phyloP scores from a whole-genome alignment of 1,139 yeast genomes.

The Lodderomyces theae region DNA sequence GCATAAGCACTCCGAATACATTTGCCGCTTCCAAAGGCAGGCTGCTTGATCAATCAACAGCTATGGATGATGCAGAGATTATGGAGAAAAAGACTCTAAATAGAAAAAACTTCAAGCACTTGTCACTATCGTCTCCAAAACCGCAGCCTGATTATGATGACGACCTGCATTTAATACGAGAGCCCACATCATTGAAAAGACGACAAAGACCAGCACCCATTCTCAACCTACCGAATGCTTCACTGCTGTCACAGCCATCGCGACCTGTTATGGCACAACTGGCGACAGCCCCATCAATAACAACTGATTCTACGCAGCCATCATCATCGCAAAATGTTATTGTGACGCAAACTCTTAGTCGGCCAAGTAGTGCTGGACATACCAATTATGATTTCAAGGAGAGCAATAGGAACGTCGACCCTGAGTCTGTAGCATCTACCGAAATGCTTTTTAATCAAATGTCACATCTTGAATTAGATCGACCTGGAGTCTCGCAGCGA shows the following conservation, averaged over 20 bases:
- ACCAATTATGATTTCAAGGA: constrained; percentile 16
- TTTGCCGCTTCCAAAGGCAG: no score
- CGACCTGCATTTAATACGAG: constrained; percentile 13
- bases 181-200: constrained; percentile 17
- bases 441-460: constrained; percentile 30
- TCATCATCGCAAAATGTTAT: constrained; percentile 8
- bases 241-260: constrained; percentile 1
- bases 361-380: constrained; percentile 11
- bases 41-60: no score
- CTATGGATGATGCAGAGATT: constrained; percentile 17
- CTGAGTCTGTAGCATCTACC: constrained; percentile 25
- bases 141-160: neutral
- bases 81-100: constrained; percentile 59
- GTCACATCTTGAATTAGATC: constrained; percentile 25
- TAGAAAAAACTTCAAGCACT: constrained; percentile 71
- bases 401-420: constrained; percentile 29
- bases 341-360: constrained; percentile 12
- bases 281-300: constrained; percentile 7
- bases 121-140: constrained; percentile 42
- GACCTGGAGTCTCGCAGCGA: constrained; percentile 2
- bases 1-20: neutral
- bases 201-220: constrained; percentile 27
- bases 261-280: neutral
- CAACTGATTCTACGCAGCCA: neutral
- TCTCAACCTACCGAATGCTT: constrained; percentile 17